phyloP scores from a whole-genome alignment of 345 rosid genomes.

The Tarenaya hassleriana region DNA sequence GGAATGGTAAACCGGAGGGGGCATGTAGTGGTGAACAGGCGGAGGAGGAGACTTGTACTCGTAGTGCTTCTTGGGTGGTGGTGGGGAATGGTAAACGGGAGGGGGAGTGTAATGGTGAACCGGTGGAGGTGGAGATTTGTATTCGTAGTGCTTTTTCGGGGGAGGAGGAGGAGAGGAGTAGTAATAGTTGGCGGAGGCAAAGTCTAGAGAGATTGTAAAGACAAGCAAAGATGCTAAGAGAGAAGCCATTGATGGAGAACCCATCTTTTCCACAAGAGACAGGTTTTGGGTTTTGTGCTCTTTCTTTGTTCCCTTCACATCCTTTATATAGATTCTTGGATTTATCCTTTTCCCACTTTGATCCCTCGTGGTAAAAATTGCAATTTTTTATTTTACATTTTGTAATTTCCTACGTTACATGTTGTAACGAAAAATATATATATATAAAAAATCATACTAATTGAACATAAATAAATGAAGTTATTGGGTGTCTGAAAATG shows the following conservation, averaged over 20 bases:
- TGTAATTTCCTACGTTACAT: background rate
- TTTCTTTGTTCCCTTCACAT: constrained; percentile 8
- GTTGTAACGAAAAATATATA: too few relatives aligned
- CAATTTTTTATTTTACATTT: too few relatives aligned
- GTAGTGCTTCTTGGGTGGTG: constrained; percentile 1
- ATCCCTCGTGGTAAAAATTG: constrained; percentile 7
- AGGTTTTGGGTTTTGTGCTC: constrained; percentile 28
- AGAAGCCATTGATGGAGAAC: constrained; percentile 48
- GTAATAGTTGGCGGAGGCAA: constrained; percentile 37
- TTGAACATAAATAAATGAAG: too few relatives aligned
- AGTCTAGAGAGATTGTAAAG: constrained; percentile 38
- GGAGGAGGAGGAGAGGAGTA: constrained; percentile 30
- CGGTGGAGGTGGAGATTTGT: background rate
- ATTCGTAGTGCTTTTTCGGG: background rate
- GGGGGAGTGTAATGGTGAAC: background rate
- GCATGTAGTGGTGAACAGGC: background rate
- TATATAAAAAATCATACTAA: background rate
- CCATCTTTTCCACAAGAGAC: constrained; percentile 29
- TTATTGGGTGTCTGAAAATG: too few relatives aligned
- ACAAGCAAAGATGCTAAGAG: constrained; percentile 40
- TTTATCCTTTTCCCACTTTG: constrained; percentile 13
- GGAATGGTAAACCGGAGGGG: background rate
- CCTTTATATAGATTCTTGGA: constrained; percentile 53
- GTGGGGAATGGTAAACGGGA: background rate
- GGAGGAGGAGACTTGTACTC: constrained; percentile 4